Evolutionary conservation across 2,329 filamentous ascomycete genomes (phyloP).

Genomic region (Xylariaceae sp.): DNA sequence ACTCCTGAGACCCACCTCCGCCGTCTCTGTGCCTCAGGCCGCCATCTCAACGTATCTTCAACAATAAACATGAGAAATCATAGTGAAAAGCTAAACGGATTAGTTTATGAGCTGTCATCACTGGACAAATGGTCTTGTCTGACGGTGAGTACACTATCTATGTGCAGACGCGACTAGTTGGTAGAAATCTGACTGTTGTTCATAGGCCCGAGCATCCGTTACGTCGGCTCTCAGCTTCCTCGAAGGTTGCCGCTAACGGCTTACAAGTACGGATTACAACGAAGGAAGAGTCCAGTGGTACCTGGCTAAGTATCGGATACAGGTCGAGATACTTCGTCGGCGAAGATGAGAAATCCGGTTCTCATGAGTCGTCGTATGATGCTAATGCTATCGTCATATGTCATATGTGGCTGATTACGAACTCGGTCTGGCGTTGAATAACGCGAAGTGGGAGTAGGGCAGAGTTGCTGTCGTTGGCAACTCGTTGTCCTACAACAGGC

Average conservation of each 20-base stretch:
- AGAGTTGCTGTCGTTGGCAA: too few relatives aligned
- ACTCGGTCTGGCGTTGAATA: neutral
- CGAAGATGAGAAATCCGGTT: neutral
- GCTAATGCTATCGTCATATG: neutral
- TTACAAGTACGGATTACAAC: neutral
- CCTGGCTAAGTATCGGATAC: neutral
- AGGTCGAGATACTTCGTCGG: neutral
- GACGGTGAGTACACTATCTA: too few relatives aligned
- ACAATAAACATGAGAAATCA: neutral
- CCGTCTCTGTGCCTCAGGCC: neutral
- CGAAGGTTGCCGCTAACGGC: neutral
- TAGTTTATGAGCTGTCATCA: neutral
- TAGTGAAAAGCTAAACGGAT: neutral
- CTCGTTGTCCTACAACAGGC: too few relatives aligned
- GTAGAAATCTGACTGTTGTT: too few relatives aligned
- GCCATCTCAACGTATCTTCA: too few relatives aligned
- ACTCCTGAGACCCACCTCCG: neutral
- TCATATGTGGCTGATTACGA: neutral
- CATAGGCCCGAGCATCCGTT: too few relatives aligned
- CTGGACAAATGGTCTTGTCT: neutral
- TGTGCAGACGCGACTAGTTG: too few relatives aligned
- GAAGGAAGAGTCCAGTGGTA: too few relatives aligned
- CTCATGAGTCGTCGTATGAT: neutral
- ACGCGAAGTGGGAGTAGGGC: too few relatives aligned
- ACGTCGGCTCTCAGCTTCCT: neutral